Evolutionary conservation across 176 grass and related monocot genomes (phyloP), one percentile per base, ranked within the genome.

Genomic region (Aegilops bicornis): DNA sequence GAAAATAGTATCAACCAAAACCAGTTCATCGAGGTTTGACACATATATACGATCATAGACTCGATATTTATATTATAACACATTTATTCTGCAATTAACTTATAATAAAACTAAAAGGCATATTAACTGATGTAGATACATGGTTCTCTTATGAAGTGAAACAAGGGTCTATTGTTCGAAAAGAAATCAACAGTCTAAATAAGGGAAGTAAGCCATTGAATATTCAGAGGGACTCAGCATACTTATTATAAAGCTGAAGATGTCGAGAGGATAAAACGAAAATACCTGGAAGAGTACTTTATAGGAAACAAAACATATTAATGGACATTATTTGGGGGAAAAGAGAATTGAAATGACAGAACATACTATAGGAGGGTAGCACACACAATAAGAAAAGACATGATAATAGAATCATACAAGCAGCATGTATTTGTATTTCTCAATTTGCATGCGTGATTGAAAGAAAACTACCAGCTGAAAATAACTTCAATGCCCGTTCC

Each of bases 211-310:
- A 76, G 24, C 47, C 25, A 59, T 61, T 6, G 33, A 35, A 6
- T 35, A 35, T 35, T 35, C 59, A 50, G n/a, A 84, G 52, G 32
- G 45, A 61, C 22, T 73, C 40, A 73, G 82, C 93, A 32, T 69
- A 79, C 91, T 95, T 73, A 98, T 76, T 63, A 98, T 68, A 73
- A 98, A 89, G 82, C 96, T 98, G 91, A 95, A 98, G 82, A 98
- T 37, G 63, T 98, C 92, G 47, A 98, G 91, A 39, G 91, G 96
- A 84, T 98, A 98, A 88, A 98, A 94, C 96, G 93, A 95, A 77
- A 94, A 80, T 83, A 98, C 84, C 91, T 98, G 91, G 91, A 85
- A 85, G 19, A 43, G 19, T 84, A 15, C 9, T 64, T 86, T 65
- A 66, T 80, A 74, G 82, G 52, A 89, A 78, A 94, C 30, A 30